Conservation (phyloP, 768 basidiomycete species). For the Boletus vermiculosoides region DNA sequence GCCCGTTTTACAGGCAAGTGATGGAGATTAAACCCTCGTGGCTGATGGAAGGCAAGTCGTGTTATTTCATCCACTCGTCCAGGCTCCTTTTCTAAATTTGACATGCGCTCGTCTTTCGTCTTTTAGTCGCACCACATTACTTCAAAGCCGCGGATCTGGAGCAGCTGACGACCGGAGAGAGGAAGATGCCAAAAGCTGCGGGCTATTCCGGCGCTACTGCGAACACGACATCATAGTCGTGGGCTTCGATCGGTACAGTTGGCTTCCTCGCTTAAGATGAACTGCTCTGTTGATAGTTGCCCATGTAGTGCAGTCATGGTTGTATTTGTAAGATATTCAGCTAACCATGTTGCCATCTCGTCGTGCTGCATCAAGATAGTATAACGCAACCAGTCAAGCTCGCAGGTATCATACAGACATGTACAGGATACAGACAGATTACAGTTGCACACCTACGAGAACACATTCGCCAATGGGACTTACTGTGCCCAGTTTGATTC, state of each 20-base stretch:
- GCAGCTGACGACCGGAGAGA: constrained; percentile 75
- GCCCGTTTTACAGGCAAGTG: constrained; percentile 57
- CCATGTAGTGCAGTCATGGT: neutral
- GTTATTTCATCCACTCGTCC: neutral
- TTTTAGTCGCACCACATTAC: constrained; percentile 89
- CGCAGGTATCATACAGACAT: constrained; percentile 4
- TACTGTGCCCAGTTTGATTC: constrained; percentile 55
- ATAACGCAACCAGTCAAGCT: neutral
- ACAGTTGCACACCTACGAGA: neutral
- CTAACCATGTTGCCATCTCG: neutral
- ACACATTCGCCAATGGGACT: neutral
- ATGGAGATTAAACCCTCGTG: constrained; percentile 98
- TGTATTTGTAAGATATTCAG: neutral
- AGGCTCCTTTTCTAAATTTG: neutral
- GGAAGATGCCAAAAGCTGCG: constrained; percentile 89
- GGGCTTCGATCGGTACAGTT: neutral
- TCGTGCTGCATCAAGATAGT: neutral
- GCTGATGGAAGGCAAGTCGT: constrained; percentile 78
- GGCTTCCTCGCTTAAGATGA: neutral
- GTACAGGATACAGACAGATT: constrained; percentile 1
- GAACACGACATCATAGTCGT: constrained; percentile 9
- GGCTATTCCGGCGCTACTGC: constrained; percentile 31
- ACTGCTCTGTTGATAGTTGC: neutral
- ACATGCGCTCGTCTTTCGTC: neutral
- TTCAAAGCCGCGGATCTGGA: constrained; percentile 87